phyloP scores from a whole-genome alignment of 139 green algal species.

The Chlamydomonas incerta region DNA sequence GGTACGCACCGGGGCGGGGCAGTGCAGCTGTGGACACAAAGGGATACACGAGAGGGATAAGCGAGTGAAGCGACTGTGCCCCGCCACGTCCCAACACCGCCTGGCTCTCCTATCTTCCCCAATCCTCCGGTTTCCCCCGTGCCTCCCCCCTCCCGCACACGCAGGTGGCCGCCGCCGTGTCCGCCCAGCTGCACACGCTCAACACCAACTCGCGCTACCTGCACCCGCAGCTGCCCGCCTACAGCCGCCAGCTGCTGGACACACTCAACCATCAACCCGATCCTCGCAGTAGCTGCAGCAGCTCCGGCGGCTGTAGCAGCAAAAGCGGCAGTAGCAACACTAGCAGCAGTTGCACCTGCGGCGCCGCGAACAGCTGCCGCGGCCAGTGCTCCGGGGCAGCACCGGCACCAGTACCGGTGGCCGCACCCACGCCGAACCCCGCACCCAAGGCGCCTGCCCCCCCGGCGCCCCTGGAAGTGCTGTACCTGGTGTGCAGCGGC shows the following conservation, averaged over 20 bases:
- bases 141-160: too few relatives aligned
- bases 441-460: too few relatives aligned
- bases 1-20: too few relatives aligned
- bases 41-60: too few relatives aligned
- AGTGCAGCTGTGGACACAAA: too few relatives aligned
- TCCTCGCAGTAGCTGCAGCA: background rate
- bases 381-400: background rate
- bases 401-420: background rate
- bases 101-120: too few relatives aligned
- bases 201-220: conserved; percentile 92
- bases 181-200: conserved; percentile 70
- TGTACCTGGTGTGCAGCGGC: conserved; percentile 86
- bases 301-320: background rate
- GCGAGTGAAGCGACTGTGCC: too few relatives aligned
- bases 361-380: background rate
- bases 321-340: background rate
- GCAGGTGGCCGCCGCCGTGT: conserved; percentile 75
- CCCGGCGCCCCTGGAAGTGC: conserved; percentile 50
- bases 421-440: background rate
- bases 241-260: conserved; percentile 62
- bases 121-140: too few relatives aligned
- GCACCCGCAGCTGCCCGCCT: conserved; percentile 60
- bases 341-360: background rate
- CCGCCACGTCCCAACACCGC: too few relatives aligned
- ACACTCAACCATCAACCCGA: conserved; percentile 49